Conservation (phyloP, 371 early-diverging fungal genomes). For the Phascolomyces articulosus region DNA sequence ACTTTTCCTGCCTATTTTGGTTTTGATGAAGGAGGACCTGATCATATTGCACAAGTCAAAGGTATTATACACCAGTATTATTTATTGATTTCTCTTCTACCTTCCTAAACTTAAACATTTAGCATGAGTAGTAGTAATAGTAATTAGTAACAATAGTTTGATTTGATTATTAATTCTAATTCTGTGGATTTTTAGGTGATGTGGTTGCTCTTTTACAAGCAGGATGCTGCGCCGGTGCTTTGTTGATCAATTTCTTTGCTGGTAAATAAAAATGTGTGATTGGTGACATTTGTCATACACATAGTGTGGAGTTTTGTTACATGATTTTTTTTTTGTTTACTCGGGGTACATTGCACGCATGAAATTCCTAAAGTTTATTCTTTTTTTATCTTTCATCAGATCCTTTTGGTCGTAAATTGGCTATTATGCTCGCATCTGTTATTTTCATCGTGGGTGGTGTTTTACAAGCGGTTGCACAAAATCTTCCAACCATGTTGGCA, state of each 20-base stretch:
- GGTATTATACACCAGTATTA: conserved; percentile 19
- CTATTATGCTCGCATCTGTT: conserved; percentile 34
- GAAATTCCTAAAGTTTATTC: background rate
- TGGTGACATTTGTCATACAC: too few species aligned
- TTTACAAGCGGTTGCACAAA: conserved; percentile 42
- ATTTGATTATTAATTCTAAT: too few species aligned
- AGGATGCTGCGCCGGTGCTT: conserved; percentile 46
- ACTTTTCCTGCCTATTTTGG: conserved; percentile 44
- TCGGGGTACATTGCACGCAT: background rate
- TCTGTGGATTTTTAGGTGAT: too few species aligned
- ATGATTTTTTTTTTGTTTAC: too few species aligned
- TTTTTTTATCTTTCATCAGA: conserved; percentile 22
- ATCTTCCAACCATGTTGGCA: conserved; percentile 38
- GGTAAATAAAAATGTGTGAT: conserved; percentile 24
- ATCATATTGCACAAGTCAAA: conserved; percentile 32
- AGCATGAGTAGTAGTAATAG: too few species aligned
- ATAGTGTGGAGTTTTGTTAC: too few species aligned
- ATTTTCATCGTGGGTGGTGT: conserved; percentile 41
- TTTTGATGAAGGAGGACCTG: conserved; percentile 22
- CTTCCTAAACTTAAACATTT: too few species aligned
- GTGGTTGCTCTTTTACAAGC: conserved; percentile 46
- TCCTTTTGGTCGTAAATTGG: conserved; percentile 41
- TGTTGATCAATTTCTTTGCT: conserved; percentile 42
- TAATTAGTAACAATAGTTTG: too few species aligned
- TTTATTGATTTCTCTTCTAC: too few species aligned